Base-by-base conservation (phyloP, 192 early-diverging fungal genomes). In the Lobosporangium transversale region DNA sequence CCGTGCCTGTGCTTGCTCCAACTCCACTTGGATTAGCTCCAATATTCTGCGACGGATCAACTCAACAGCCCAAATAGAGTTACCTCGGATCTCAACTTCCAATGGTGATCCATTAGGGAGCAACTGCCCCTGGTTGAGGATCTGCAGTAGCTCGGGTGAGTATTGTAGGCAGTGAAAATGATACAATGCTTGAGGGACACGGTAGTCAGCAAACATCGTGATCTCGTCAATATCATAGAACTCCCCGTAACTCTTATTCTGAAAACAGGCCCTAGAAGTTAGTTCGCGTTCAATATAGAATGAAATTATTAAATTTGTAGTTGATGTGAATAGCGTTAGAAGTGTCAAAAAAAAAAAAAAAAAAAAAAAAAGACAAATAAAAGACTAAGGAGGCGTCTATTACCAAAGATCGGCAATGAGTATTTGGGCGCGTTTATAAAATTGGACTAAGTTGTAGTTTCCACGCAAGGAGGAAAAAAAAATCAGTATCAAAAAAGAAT, bases 151-250 rank as follows among this genome's bases (percentile, higher is more conserved):
- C 24, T 80, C 69, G 15, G 80, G 68, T 21, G 89, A 93, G 82
- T 94, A 95, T 52, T 79, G 55, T 12, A 95, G 79, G 2, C 84
- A 81, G 23, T 87, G 89, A 37, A 94, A 84, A 56, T 93, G 87
- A 60, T 89, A 86, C 31, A 91, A 62, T 9, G 89, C 89, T 81
- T 95, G 86, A 4, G 87, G 87, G 21, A 93, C 87, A n/a, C 93
- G 81, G 70, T 94, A 95, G 68, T 95, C 94, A 4, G 94, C 94
- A 90, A 95, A 95, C 92, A 95, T 95, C 14, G 94, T 95, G 31
- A 95, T 85, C 14, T 79, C 44, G 62, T 92, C 88, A 78, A 95
- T 93, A 61, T 94, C 91, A 26, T 81, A 47, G 66, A 95, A 94
- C 8, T 63, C 23, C 1, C 94, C 92, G 32, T 66, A 60, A 0